Percentiles rank a stretch among this genome's conserved stretches.
phyloP scores from a whole-genome alignment of 192 early-diverging fungal genomes.

The Coemansia sp. region DNA sequence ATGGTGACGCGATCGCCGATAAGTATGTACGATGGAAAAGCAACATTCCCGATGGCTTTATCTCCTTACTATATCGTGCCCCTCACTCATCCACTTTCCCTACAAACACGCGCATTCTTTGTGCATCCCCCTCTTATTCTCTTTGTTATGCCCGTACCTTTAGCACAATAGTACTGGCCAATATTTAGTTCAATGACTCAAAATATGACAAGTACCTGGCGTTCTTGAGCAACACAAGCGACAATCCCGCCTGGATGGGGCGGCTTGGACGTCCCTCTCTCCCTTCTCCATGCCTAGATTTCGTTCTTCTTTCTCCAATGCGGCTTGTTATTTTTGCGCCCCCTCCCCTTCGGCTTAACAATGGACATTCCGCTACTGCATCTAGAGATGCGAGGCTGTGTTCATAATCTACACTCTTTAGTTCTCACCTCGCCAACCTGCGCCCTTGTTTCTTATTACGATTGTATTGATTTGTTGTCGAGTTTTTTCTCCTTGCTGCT shows the following conservation, averaged over 20 bases:
- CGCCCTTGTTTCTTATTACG: not conserved
- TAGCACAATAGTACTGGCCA: not conserved
- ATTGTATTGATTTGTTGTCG: not conserved
- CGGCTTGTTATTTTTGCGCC: not conserved
- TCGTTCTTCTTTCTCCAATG: not conserved
- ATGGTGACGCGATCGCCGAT: conserved; percentile 1
- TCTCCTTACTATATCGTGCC: not conserved
- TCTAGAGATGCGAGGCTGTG: not conserved
- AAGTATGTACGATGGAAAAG: conserved; percentile 20
- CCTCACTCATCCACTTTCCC: not conserved
- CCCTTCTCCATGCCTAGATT: not conserved
- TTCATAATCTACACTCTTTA: not conserved
- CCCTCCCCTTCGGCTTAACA: not conserved
- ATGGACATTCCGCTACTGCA: conserved; percentile 5
- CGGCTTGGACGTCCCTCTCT: not conserved
- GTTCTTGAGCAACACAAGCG: not conserved
- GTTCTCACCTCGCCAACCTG: not conserved
- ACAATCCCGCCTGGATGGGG: not conserved
- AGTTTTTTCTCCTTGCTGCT: not conserved
- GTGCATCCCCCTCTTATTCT: not conserved
- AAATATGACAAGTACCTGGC: not conserved
- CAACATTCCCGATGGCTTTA: not conserved
- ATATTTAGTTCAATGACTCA: not conserved
- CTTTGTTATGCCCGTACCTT: not conserved
- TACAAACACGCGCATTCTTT: not conserved